Percentiles rank a stretch among this genome's conserved stretches.
These are phyloP conservation scores for Suhomyces sp. DNA, from an alignment of 805 yeast species.

Conservation along the genomic window DNA sequence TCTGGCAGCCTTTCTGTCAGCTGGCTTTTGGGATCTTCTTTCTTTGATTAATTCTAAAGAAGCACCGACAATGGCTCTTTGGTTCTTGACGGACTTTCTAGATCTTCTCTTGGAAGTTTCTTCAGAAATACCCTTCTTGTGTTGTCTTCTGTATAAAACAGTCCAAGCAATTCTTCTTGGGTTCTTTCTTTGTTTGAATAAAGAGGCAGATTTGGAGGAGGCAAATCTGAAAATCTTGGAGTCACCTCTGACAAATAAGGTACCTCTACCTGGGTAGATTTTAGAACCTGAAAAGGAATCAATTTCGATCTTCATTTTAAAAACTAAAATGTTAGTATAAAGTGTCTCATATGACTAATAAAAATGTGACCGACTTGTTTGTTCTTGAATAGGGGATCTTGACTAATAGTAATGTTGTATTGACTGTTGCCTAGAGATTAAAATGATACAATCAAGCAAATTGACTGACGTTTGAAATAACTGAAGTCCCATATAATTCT, in stretches of 20 bases:
- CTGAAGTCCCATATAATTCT: neutral
- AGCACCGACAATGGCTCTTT: constrained; percentile 99
- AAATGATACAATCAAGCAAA: neutral
- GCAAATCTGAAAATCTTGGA: constrained; percentile 99
- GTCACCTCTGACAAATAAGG: constrained; percentile 99
- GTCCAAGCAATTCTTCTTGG: constrained; percentile 99
- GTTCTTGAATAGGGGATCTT: neutral
- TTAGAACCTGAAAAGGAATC: constrained; percentile 99
- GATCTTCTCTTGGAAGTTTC: constrained; percentile 96
- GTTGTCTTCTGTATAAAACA: constrained; percentile 98
- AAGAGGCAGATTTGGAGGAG: constrained; percentile 94
- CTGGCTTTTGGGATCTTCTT: constrained; percentile 94
- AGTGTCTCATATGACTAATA: neutral
- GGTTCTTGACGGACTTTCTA: constrained; percentile 96
- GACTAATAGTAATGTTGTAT: neutral
- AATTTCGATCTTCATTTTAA: constrained; percentile 96
- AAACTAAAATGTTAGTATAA: constrained; percentile 32
- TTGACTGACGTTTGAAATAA: neutral
- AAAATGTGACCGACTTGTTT: neutral
- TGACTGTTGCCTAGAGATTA: neutral
- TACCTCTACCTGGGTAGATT: constrained; percentile 99
- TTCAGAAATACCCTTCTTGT: constrained; percentile 99
- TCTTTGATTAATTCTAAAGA: constrained; percentile 97
- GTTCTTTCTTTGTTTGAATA: constrained; percentile 99
- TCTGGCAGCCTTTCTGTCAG: constrained; percentile 97